phyloP scores from a whole-genome alignment of 2,329 filamentous ascomycete species.

The Botrytis elliptica region DNA sequence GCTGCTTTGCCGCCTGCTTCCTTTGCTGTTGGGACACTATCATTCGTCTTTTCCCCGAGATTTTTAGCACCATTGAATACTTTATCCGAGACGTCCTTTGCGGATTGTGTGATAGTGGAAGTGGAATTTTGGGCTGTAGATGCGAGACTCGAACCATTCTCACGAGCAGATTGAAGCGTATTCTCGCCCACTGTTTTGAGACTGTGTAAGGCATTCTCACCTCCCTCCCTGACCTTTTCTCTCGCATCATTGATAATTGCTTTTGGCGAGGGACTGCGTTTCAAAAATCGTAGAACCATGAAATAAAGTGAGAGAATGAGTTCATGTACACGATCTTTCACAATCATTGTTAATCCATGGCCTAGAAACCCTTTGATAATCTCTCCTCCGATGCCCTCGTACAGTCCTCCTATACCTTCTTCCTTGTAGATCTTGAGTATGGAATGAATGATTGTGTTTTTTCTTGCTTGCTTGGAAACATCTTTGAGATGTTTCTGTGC shows the following conservation, averaged over 20 bases:
- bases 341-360: conserved; percentile 83
- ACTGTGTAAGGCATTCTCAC: conserved; percentile 23
- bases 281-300: conserved; percentile 51
- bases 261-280: conserved; percentile 45
- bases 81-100: neutral
- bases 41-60: neutral
- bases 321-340: conserved; percentile 75
- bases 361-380: conserved; percentile 80
- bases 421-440: conserved; percentile 56
- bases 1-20: conserved; percentile 15
- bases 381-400: conserved; percentile 73
- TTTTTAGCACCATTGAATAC: neutral
- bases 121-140: neutral
- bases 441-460: conserved; percentile 59
- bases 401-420: conserved; percentile 69
- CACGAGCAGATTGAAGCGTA: neutral
- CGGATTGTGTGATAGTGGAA: neutral
- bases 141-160: neutral
- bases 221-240: conserved; percentile 28
- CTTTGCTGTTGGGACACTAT: neutral
- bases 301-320: conserved; percentile 73
- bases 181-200: neutral
- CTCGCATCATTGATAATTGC: conserved; percentile 42
- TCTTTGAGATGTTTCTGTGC: conserved; percentile 18
- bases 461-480: conserved; percentile 35